These are phyloP conservation scores for Taphrina wiesneri DNA, from an alignment of 1,139 yeast species.

Conservation along the genomic window DNA sequence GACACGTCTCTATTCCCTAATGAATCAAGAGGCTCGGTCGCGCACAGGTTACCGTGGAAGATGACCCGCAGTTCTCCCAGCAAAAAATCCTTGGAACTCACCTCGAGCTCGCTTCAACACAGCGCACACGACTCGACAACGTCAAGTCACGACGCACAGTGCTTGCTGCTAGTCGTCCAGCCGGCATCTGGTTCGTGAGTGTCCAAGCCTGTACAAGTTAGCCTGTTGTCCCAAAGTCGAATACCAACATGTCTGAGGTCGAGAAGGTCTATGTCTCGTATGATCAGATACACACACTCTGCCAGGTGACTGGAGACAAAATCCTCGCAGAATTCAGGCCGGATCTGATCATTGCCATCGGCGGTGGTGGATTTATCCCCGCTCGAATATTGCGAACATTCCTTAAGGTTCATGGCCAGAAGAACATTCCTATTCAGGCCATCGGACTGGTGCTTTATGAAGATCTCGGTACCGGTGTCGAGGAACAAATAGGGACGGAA, in stretches of 20 bases:
- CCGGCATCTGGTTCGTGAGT: no score
- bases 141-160: no score
- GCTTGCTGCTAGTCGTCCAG: no score
- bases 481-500: constrained; percentile 67
- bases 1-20: not conserved
- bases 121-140: not conserved
- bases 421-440: constrained; percentile 91
- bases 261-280: constrained; percentile 65
- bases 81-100: not conserved
- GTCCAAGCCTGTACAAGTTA: no score
- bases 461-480: constrained; percentile 52
- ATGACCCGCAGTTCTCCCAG: constrained; percentile 9
- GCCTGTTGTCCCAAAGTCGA: no score
- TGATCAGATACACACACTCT: constrained; percentile 88
- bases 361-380: constrained; percentile 95
- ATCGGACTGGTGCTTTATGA: constrained; percentile 88
- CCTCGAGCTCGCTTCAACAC: not conserved
- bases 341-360: constrained; percentile 51
- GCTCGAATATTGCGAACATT: constrained; percentile 92
- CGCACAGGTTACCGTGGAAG: constrained; percentile 7
- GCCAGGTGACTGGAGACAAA: constrained; percentile 77
- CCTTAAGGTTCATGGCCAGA: constrained; percentile 78
- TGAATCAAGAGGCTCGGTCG: not conserved
- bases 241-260: constrained; percentile 17
- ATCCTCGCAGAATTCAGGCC: constrained; percentile 64